A percentile compares a stretch with the other conserved stretches of the same genome.
Evolutionary conservation across 495 filamentous ascomycete genomes (phyloP).

Genomic region (Penicillium verhagenii): DNA sequence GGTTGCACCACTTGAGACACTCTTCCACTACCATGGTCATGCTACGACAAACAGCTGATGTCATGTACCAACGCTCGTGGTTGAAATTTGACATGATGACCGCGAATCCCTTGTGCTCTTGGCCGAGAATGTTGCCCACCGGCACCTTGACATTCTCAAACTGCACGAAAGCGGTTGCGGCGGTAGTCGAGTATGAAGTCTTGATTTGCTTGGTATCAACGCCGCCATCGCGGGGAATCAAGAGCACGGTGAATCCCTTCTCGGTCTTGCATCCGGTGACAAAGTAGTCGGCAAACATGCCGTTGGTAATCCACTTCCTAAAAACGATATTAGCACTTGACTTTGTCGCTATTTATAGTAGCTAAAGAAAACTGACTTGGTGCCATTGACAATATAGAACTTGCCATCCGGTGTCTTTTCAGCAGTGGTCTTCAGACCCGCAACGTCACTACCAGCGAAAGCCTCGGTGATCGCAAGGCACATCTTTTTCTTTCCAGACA

Average conservation of each 20-base stretch:
- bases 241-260: slow-evolving; percentile 76
- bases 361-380: slow-evolving; percentile 49
- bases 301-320: slow-evolving; percentile 90
- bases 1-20: slow-evolving; percentile 86
- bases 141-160: slow-evolving; percentile 89
- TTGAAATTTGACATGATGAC: slow-evolving; percentile 91
- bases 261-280: slow-evolving; percentile 78
- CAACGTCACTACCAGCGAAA: slow-evolving; percentile 86
- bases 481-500: slow-evolving; percentile 83
- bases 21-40: slow-evolving; percentile 74
- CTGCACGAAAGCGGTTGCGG: slow-evolving; percentile 77
- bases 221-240: slow-evolving; percentile 68
- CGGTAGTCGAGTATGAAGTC: slow-evolving; percentile 78
- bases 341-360: no score
- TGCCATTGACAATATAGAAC: slow-evolving; percentile 83
- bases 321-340: not conserved
- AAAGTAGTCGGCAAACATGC: slow-evolving; percentile 80
- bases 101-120: slow-evolving; percentile 83
- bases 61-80: slow-evolving; percentile 76
- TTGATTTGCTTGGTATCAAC: slow-evolving; percentile 80
- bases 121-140: slow-evolving; percentile 72
- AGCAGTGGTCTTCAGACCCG: slow-evolving; percentile 77
- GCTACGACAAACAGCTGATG: slow-evolving; percentile 60
- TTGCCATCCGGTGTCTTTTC: slow-evolving; percentile 79
- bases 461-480: slow-evolving; percentile 86